A percentile compares a stretch with the other conserved stretches of the same genome.
Conservation (phyloP, 2,329 filamentous ascomycete genomes). For the Fusarium sp. region DNA sequence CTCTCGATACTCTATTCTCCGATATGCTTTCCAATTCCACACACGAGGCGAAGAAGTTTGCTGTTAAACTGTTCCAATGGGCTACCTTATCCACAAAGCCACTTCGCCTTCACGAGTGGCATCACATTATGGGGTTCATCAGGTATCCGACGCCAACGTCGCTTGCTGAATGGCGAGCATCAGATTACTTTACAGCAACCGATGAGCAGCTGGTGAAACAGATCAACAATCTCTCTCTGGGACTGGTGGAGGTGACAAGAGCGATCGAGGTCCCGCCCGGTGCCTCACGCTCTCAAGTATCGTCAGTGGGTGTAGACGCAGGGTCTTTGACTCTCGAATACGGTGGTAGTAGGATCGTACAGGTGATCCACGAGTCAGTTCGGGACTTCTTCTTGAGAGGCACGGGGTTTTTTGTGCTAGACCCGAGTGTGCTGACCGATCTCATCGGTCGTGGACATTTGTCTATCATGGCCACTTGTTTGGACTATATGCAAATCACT, state of each 20-base stretch:
- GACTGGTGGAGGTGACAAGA: slow-evolving; percentile 15
- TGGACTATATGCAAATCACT: slow-evolving; percentile 16
- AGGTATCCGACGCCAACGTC: neutral
- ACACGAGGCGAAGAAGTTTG: neutral
- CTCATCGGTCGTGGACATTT: neutral
- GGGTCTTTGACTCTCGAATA: slow-evolving; percentile 23
- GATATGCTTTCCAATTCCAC: neutral
- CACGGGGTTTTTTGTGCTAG: neutral
- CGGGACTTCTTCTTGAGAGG: slow-evolving; percentile 9
- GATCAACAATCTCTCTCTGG: slow-evolving; percentile 17
- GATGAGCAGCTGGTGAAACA: slow-evolving; percentile 22
- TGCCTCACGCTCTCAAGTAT: neutral
- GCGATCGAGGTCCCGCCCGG: neutral
- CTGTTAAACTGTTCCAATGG: slow-evolving; percentile 22
- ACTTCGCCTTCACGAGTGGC: slow-evolving; percentile 26
- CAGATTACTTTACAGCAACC: neutral
- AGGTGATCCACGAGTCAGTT: slow-evolving; percentile 25
- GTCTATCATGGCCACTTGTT: slow-evolving; percentile 1
- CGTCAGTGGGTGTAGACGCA: slow-evolving; percentile 11
- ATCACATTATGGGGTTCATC: slow-evolving; percentile 30
- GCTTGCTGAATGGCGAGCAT: slow-evolving; percentile 1
- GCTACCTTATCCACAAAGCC: neutral
- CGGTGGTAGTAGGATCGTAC: slow-evolving; percentile 15
- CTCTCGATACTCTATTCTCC: neutral
- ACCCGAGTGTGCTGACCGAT: rapidly evolving